Conservation (phyloP, 2,329 filamentous ascomycete species). For the Thermoascus crustaceus region DNA sequence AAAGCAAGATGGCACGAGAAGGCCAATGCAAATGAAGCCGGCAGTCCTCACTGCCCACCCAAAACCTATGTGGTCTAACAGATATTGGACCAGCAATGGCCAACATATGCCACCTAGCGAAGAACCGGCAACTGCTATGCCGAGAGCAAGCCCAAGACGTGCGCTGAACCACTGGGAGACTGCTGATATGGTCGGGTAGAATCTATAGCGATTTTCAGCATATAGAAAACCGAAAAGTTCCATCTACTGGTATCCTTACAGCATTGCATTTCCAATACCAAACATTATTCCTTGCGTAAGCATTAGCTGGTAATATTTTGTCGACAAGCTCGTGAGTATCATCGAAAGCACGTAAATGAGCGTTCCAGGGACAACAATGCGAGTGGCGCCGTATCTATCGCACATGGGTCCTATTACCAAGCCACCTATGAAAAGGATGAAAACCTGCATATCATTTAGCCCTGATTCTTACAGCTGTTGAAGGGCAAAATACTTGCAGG, state of each 20-base stretch:
- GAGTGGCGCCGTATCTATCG: not conserved
- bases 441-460: not conserved
- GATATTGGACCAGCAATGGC: not conserved
- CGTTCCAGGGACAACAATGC: not conserved
- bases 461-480: not conserved
- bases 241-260: not conserved
- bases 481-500: not conserved
- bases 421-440: not conserved
- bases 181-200: conserved; percentile 1
- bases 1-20: not conserved
- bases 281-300: conserved; percentile 5
- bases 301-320: conserved; percentile 9
- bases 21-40: conserved; percentile 1
- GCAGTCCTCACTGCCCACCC: not conserved
- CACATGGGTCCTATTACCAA: not conserved
- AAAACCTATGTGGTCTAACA: not conserved
- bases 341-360: conserved; percentile 3
- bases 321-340: conserved; percentile 11
- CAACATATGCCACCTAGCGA: conserved; percentile 2
- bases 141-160: not conserved
- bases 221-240: too few relatives aligned
- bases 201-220: not conserved
- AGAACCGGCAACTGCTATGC: not conserved
- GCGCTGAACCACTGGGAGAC: not conserved
- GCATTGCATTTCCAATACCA: conserved; percentile 4